phyloP scores from a whole-genome alignment of 2,329 filamentous ascomycete genomes.

The Aspergillus bombycis region DNA sequence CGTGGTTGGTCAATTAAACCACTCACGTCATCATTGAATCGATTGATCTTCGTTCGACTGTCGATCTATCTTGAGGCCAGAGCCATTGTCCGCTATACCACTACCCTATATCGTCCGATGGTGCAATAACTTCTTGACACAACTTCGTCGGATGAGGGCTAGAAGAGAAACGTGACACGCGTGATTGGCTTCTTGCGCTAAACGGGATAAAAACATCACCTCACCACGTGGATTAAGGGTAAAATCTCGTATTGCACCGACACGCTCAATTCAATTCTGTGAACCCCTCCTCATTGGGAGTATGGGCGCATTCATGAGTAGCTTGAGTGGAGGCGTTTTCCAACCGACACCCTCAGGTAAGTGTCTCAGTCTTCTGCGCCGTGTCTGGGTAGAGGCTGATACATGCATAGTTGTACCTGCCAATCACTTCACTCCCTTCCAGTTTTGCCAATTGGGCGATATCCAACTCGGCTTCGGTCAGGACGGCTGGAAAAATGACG shows the following conservation, averaged over 20 bases:
- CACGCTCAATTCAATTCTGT: not conserved
- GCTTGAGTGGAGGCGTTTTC: not conserved
- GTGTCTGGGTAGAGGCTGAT: not conserved
- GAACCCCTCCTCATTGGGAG: not conserved
- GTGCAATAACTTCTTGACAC: not conserved
- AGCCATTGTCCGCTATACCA: not conserved
- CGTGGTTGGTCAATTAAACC: not conserved
- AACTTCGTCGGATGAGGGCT: not conserved
- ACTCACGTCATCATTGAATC: not conserved
- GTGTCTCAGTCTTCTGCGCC: not conserved
- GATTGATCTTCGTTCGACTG: not conserved
- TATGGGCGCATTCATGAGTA: not conserved
- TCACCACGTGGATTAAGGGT: not conserved
- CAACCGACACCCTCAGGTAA: not conserved
- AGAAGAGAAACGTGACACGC: not conserved
- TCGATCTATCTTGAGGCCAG: not conserved
- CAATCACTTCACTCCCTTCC: not conserved
- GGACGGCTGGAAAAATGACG: slow-evolving; percentile 7
- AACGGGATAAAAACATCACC: not conserved
- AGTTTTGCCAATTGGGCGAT: not conserved
- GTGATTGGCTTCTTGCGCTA: not conserved
- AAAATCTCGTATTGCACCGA: not conserved
- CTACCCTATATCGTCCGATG: not conserved
- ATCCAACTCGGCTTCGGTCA: slow-evolving; percentile 12
- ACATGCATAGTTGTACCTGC: not conserved